These are phyloP conservation scores for Musa itinerans DNA, from an alignment of 176 grass and related monocot genomes.

Conservation along the genomic window DNA sequence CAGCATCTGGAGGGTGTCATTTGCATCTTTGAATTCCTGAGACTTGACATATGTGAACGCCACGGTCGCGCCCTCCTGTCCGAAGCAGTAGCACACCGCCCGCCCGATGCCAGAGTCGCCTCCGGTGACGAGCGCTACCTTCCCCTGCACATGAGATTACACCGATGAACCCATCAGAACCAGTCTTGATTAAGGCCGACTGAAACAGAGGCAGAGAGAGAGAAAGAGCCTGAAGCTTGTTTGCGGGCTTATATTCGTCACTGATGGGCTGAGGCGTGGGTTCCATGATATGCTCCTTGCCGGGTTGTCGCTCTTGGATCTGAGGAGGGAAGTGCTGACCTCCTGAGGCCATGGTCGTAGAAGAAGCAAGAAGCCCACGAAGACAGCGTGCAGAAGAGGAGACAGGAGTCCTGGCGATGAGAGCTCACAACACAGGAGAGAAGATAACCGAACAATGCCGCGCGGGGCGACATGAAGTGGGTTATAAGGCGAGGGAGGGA, in stretches of 20 bases:
- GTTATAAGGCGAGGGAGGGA: not conserved
- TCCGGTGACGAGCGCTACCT: slow-evolving; percentile 70
- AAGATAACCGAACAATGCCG: no score
- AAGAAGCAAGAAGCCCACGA: no score
- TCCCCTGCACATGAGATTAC: slow-evolving; percentile 29
- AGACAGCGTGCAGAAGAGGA: not conserved
- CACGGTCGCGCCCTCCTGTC: slow-evolving; percentile 63
- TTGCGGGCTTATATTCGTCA: slow-evolving; percentile 48
- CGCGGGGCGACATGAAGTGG: no score
- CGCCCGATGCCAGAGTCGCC: slow-evolving; percentile 90
- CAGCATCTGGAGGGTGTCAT: slow-evolving; percentile 47
- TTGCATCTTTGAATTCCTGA: slow-evolving; percentile 52
- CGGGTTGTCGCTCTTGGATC: slow-evolving; percentile 45
- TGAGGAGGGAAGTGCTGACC: slow-evolving; percentile 44
- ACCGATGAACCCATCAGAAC: no score
- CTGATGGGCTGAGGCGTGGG: slow-evolving; percentile 35
- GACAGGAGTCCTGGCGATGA: not conserved
- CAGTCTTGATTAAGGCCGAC: no score
- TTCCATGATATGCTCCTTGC: slow-evolving; percentile 65
- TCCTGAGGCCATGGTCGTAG: slow-evolving; percentile 42
- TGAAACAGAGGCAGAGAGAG: not conserved
- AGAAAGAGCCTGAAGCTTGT: slow-evolving; percentile 44
- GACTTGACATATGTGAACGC: slow-evolving; percentile 62
- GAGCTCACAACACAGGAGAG: no score
- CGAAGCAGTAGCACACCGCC: slow-evolving; percentile 70